Base-by-base conservation (phyloP, 345 rosid species). In the Eucalyptus decipiens region DNA sequence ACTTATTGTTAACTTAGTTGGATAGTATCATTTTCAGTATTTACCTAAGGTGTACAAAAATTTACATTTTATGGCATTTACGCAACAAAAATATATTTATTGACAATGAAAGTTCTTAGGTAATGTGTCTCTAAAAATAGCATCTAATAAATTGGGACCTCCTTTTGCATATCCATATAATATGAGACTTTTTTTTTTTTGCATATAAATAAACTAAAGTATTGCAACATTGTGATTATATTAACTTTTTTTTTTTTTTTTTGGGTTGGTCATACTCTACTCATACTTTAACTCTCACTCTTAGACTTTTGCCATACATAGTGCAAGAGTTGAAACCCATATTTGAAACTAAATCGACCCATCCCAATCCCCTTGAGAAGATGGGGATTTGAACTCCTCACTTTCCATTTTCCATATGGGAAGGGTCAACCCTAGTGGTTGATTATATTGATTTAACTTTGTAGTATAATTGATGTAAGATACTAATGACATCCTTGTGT, bases 241-340 rank as follows among this genome's bases (percentile, higher is more conserved):
- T 51, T 51, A 51, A 49, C 13, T 47, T 48, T 12, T 49, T 49
- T 13, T 4, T 48, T 14, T 49, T 14, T 42, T 47, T 7, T 51
- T 6, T 49, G 14, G 1, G 9, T 50, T 4, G 4, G 2, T 51
- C 4, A 51, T 52, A 52, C 56, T 52, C 9, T 18, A 52, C 1
- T 52, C 4, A 18, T 52, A 52, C 24, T 18, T 52, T 52, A 18
- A 52, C 24, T 7, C 2, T 52, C 4, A 52, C 9, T 52, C 9
- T 52, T 7, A 52, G 0, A 52, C 2, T 52, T 52, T 52, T 52
- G 4, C 9, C 9, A 1, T 7, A 1, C 2, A 7, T 0, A 2
- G 2, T 1, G 1, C 9, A 0, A 0, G 23, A 51, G 4, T 18
- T 1, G 1, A 51, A 51, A 51, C 1, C 56, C 1, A 7, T 0